These are phyloP conservation scores for Umbelopsis sp. DNA, from an alignment of 371 early-diverging fungal species.

Conservation along the genomic window DNA sequence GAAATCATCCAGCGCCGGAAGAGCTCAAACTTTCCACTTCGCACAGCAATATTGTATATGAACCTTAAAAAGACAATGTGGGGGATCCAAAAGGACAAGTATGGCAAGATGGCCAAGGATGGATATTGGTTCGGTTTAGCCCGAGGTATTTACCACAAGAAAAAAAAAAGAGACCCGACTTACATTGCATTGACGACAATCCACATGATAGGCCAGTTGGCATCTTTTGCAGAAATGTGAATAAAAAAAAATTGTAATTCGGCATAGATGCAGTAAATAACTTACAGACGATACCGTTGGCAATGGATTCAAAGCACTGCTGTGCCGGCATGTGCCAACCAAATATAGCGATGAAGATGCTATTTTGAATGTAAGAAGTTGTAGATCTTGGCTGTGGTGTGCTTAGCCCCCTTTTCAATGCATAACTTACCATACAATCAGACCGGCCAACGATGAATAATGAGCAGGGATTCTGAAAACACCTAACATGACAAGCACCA, in stretches of 20 bases:
- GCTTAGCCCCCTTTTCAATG: neutral
- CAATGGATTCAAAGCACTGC: slow-evolving; percentile 44
- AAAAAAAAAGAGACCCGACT: neutral
- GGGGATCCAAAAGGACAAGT: neutral
- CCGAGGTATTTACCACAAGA: neutral
- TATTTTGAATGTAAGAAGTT: slow-evolving; percentile 8
- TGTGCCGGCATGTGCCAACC: slow-evolving; percentile 60
- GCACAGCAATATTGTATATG: slow-evolving; percentile 47
- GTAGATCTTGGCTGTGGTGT: neutral
- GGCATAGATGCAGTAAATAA: neutral
- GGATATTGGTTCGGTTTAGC: neutral
- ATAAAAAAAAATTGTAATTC: neutral
- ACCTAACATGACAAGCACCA: slow-evolving; percentile 44
- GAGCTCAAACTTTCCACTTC: slow-evolving; percentile 49
- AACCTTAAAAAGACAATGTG: slow-evolving; percentile 30
- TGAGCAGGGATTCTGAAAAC: slow-evolving; percentile 44
- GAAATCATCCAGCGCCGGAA: slow-evolving; percentile 55
- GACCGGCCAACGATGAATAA: slow-evolving; percentile 36
- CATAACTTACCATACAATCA: slow-evolving; percentile 37
- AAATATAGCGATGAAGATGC: slow-evolving; percentile 58
- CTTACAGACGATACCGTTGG: slow-evolving; percentile 44
- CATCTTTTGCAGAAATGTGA: slow-evolving; percentile 19
- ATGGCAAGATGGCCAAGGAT: neutral
- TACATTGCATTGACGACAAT: slow-evolving; percentile 56
- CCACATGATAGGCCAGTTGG: slow-evolving; percentile 63